Percentiles rank a stretch among this genome's conserved stretches.
Evolutionary conservation across 345 rosid species (phyloP).

Genomic region (Sapria himalayana): DNA sequence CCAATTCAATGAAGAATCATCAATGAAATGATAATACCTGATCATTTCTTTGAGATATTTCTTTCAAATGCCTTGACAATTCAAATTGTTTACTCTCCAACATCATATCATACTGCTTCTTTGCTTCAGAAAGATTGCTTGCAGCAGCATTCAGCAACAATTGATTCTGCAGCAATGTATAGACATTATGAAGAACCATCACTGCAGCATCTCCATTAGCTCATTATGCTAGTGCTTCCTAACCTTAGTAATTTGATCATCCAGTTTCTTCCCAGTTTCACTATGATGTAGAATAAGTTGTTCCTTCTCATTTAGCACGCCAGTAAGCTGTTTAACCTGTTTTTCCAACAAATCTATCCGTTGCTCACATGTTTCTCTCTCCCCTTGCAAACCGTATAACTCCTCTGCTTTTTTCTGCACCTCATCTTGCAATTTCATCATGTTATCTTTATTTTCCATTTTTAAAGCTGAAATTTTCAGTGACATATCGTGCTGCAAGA

Average conservation of each 20-base stretch:
- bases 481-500: constrained; percentile 44
- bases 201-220: too few species aligned
- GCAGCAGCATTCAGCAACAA: constrained; percentile 38
- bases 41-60: constrained; percentile 74
- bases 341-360: constrained; percentile 27
- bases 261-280: constrained; percentile 35
- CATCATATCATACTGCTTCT: constrained; percentile 50
- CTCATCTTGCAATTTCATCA: constrained; percentile 33
- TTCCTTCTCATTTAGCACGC: constrained; percentile 42
- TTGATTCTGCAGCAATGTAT: constrained; percentile 32
- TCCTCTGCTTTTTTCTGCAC: constrained; percentile 29
- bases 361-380: constrained; percentile 24
- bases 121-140: constrained; percentile 46
- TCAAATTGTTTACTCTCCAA: constrained; percentile 72
- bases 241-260: constrained; percentile 51
- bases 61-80: constrained; percentile 72
- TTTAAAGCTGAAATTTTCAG: constrained; percentile 35
- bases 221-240: too few species aligned
- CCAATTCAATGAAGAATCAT: constrained; percentile 7
- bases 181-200: too few species aligned
- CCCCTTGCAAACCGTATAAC: constrained; percentile 23
- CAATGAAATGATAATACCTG: constrained; percentile 27
- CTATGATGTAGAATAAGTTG: constrained; percentile 28
- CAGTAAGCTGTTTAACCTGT: constrained; percentile 35
- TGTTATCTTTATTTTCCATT: constrained; percentile 30